Evolutionary conservation across 768 basidiomycete genomes (phyloP).

Genomic region (Kwoniella sp.): DNA sequence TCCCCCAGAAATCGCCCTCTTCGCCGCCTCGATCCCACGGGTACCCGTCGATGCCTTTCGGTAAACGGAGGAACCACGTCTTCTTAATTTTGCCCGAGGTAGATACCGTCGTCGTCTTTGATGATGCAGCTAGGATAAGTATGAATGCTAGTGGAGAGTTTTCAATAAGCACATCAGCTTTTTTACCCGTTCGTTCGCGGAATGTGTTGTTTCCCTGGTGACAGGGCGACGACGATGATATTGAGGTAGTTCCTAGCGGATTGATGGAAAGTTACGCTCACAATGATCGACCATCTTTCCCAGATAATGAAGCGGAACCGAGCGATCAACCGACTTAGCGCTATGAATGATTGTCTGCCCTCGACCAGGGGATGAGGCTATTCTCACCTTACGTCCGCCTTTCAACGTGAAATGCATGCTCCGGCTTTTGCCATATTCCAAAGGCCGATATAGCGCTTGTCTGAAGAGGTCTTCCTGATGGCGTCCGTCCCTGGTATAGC

Average conservation of each 20-base stretch:
- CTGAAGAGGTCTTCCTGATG: conserved; percentile 45
- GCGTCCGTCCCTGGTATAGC: conserved; percentile 21
- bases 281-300: conserved; percentile 41
- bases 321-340: not conserved
- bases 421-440: conserved; percentile 23
- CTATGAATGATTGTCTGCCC: too few relatives aligned
- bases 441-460: conserved; percentile 13
- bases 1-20: conserved; percentile 41
- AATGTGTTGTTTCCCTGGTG: too few relatives aligned
- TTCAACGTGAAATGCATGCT: conserved; percentile 44
- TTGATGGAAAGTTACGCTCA: conserved; percentile 7
- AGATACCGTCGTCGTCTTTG: conserved; percentile 10
- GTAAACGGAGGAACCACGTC: conserved; percentile 48
- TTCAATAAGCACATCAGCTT: too few relatives aligned
- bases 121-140: conserved; percentile 28
- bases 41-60: conserved; percentile 34
- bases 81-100: conserved; percentile 32
- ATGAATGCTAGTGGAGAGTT: conserved; percentile 31
- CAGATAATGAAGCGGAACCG: not conserved
- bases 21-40: conserved; percentile 44
- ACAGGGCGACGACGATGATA: too few relatives aligned
- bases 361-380: too few relatives aligned
- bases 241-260: too few relatives aligned
- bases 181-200: too few relatives aligned
- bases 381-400: conserved; percentile 43